Conservation (phyloP, 2,329 filamentous ascomycete genomes). For the Orbilia quercus region DNA sequence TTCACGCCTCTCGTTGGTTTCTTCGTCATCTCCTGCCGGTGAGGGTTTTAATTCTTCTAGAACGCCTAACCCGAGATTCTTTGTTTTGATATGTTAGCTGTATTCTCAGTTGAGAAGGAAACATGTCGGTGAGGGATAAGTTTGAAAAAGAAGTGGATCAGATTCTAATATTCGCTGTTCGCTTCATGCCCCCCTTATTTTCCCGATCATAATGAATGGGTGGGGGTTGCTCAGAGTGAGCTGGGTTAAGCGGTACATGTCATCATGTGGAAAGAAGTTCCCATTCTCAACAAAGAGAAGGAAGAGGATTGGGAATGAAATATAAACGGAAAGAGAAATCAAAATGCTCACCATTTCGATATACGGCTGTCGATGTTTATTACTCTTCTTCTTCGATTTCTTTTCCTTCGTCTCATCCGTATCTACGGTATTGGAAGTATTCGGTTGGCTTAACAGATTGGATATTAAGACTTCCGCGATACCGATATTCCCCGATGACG, state of each 20-base stretch:
- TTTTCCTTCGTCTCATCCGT: background rate
- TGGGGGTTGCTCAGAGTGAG: slow-evolving; percentile 55
- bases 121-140: too few relatives aligned
- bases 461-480: slow-evolving; percentile 37
- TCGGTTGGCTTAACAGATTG: slow-evolving; percentile 20
- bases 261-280: slow-evolving; percentile 43
- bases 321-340: background rate
- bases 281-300: background rate
- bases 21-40: slow-evolving; percentile 15
- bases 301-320: slow-evolving; percentile 1
- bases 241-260: slow-evolving; percentile 57
- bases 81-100: background rate
- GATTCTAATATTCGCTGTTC: slow-evolving; percentile 56
- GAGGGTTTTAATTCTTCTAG: slow-evolving; percentile 63
- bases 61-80: slow-evolving; percentile 66
- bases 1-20: slow-evolving; percentile 31
- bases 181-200: slow-evolving; percentile 52
- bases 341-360: slow-evolving; percentile 51
- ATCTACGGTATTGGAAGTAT: background rate
- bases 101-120: too few relatives aligned
- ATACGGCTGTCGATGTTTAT: slow-evolving; percentile 37
- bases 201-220: slow-evolving; percentile 19
- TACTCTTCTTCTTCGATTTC: slow-evolving; percentile 15
- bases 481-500: slow-evolving; percentile 8
- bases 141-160: too few relatives aligned